Evolutionary conservation across 2,329 filamentous ascomycete genomes (phyloP).

Genomic region (Hirsutella minnesotensis): DNA sequence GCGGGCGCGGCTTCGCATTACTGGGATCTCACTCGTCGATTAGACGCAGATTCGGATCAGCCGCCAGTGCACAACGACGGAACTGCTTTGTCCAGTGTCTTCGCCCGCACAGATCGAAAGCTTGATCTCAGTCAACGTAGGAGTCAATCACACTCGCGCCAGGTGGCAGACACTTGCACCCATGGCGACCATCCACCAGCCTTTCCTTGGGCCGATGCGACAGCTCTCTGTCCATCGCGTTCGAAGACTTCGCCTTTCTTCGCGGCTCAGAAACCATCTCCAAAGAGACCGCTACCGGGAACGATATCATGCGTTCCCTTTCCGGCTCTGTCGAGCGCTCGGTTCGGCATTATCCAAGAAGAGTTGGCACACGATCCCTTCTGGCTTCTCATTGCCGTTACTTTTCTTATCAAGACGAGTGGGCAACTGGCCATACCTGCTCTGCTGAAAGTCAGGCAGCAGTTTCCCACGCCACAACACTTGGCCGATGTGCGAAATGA

Average conservation of each 20-base stretch:
- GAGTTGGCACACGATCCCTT: constrained; percentile 64
- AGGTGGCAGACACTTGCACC: background rate
- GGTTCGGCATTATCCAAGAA: constrained; percentile 79
- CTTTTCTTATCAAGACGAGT: constrained; percentile 72
- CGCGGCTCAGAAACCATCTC: constrained; percentile 5
- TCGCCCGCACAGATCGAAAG: background rate
- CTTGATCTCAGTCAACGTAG: too few relatives aligned
- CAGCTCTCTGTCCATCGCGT: background rate
- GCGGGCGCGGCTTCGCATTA: constrained; percentile 14
- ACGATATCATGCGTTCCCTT: constrained; percentile 49
- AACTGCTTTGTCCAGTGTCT: constrained; percentile 5
- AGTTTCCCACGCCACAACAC: constrained; percentile 53
- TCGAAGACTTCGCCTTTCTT: constrained; percentile 22
- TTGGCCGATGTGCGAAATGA: constrained; percentile 43
- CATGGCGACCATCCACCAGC: background rate
- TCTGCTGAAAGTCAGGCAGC: constrained; percentile 54
- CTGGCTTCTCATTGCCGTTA: constrained; percentile 68
- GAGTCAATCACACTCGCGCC: too few relatives aligned
- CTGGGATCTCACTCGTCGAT: constrained; percentile 9
- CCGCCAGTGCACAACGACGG: background rate
- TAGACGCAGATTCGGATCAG: background rate
- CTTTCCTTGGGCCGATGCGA: background rate
- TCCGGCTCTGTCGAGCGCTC: constrained; percentile 48
- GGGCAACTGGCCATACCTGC: constrained; percentile 65
- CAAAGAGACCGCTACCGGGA: constrained; percentile 26